Percentiles rank a stretch among this genome's conserved stretches.
Evolutionary conservation across 176 grass and related monocot genomes (phyloP).

Genomic region (Bonia amplexicaulis): DNA sequence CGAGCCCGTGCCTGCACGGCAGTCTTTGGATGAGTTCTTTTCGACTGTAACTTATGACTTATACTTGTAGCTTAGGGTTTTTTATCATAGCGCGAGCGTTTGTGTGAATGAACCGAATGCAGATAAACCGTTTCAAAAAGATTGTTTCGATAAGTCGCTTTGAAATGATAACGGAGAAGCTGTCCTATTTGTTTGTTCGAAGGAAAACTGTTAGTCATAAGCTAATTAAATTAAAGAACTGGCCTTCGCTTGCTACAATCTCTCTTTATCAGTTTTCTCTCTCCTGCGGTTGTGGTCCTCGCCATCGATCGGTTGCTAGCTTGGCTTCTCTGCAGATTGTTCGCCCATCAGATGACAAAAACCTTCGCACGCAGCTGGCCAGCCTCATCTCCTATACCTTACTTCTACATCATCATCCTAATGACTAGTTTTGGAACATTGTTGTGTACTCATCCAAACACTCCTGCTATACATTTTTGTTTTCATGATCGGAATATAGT

Average conservation of each 20-base stretch:
- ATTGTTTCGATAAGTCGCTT: accelerated
- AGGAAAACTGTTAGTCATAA: too few species aligned
- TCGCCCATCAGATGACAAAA: slow-evolving; percentile 50
- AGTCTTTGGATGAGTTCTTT: background rate
- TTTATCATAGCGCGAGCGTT: too few species aligned
- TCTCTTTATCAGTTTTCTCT: background rate
- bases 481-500: background rate
- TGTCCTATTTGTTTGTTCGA: too few species aligned
- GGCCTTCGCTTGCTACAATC: background rate
- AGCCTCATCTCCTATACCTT: background rate
- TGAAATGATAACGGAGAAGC: too few species aligned
- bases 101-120: too few species aligned
- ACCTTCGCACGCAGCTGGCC: slow-evolving; percentile 34
- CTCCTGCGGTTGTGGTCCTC: slow-evolving; percentile 9
- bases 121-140: too few species aligned
- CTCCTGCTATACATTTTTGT: background rate
- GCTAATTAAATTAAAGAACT: too few species aligned
- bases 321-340: slow-evolving; percentile 44
- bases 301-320: slow-evolving; percentile 24
- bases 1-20: slow-evolving; percentile 2
- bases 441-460: background rate
- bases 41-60: too few species aligned
- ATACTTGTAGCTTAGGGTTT: too few species aligned
- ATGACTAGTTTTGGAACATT: background rate
- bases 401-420: background rate